Conservation (phyloP, 2,329 filamentous ascomycete species). For the Fusarium brachygibbosum region DNA sequence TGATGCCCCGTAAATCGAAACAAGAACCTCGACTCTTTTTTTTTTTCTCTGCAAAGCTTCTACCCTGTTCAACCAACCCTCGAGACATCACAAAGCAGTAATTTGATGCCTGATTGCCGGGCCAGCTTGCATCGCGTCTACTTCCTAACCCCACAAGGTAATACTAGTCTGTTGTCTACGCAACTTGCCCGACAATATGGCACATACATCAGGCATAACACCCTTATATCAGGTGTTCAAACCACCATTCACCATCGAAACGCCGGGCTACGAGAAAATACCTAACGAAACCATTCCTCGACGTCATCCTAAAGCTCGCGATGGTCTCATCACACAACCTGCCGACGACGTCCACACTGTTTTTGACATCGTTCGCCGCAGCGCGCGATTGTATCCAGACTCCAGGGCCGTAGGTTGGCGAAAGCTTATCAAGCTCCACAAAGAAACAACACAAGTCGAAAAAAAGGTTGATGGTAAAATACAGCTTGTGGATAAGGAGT, state of each 20-base stretch:
- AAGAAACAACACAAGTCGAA: conserved; percentile 87
- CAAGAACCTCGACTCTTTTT: background rate
- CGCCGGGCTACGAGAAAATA: conserved; percentile 73
- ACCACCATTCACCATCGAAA: conserved; percentile 81
- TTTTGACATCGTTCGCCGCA: conserved; percentile 81
- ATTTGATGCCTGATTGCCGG: no score
- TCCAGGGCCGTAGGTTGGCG: conserved; percentile 77
- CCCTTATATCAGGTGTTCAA: conserved; percentile 72
- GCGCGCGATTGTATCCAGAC: conserved; percentile 71
- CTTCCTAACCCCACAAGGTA: background rate
- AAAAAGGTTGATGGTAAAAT: conserved; percentile 86
- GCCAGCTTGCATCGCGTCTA: background rate
- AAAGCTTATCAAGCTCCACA: conserved; percentile 80
- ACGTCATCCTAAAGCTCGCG: conserved; percentile 76
- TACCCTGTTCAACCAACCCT: background rate
- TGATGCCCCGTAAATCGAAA: background rate
- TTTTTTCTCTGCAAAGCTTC: background rate
- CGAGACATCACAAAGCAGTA: background rate
- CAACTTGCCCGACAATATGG: conserved; percentile 1
- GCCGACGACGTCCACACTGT: conserved; percentile 78
- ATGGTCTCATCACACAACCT: conserved; percentile 75
- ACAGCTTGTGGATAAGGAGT: conserved; percentile 86
- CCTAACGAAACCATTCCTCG: conserved; percentile 87
- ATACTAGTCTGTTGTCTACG: no score
- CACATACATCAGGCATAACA: conserved; percentile 54